A percentile compares a stretch with the other conserved stretches of the same genome.
Evolutionary conservation across 805 yeast genomes (phyloP).

Genomic region (Starmerella roubikii): DNA sequence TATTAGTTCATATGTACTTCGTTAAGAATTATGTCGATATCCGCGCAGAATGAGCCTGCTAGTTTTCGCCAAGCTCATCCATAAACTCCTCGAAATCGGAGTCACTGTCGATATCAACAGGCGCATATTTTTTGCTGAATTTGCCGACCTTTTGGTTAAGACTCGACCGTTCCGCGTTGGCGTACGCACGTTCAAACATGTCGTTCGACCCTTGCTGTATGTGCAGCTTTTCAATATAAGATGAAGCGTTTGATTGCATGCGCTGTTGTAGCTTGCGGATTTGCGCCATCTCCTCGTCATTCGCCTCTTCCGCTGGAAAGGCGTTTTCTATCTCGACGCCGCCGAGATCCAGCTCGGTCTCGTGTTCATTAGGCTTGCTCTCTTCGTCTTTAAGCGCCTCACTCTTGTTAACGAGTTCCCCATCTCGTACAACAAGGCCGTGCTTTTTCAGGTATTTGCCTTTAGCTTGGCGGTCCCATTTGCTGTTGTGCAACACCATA

Average conservation of each 20-base stretch:
- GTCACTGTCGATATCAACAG: slow-evolving; percentile 15
- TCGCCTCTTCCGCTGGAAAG: not conserved
- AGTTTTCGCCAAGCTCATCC: slow-evolving; percentile 10
- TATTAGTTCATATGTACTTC: no score
- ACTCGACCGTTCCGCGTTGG: slow-evolving; percentile 12
- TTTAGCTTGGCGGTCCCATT: slow-evolving; percentile 39
- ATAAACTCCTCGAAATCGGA: slow-evolving; percentile 20
- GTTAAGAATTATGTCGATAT: no score
- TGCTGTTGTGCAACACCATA: slow-evolving; percentile 41
- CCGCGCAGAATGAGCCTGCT: no score
- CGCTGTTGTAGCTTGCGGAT: not conserved
- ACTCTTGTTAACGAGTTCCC: not conserved
- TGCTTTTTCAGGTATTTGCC: slow-evolving; percentile 32
- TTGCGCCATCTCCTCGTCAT: slow-evolving; percentile 5
- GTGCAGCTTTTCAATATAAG: not conserved
- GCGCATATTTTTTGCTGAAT: slow-evolving; percentile 9
- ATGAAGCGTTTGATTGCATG: not conserved
- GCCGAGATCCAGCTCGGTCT: not conserved
- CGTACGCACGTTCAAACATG: slow-evolving; percentile 11
- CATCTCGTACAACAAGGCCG: slow-evolving; percentile 18
- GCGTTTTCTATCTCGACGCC: not conserved
- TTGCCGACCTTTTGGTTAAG: slow-evolving; percentile 10
- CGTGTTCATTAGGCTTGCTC: not conserved
- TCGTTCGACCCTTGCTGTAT: slow-evolving; percentile 1
- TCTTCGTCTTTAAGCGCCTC: not conserved